Base-by-base conservation (phyloP, 2,329 filamentous ascomycete genomes). In the Trichoderma atrobrunneum region DNA sequence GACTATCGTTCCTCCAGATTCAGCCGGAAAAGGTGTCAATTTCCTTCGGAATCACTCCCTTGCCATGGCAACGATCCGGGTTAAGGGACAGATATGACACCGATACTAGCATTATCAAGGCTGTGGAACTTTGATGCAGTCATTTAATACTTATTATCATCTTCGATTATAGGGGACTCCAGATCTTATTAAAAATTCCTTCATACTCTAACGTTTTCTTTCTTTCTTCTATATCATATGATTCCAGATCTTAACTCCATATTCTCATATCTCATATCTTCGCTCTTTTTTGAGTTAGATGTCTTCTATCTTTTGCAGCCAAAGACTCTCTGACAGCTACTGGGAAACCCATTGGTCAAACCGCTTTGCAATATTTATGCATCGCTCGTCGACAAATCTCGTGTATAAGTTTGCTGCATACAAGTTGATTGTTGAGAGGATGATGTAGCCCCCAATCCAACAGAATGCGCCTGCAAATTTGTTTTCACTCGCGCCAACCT, bases 341-440 rank as follows among this genome's bases (percentile, higher is more conserved):
- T 61, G 32, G 32, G 54, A 61, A n/a, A 69, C 66, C 66, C 66
- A 69, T 34, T 61, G 66, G n/a, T 69, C 66, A 21, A 69, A 61
- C 6, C 18, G 36, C 14, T 69, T 69, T 18, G 66, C 66, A 61
- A 69, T 39, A 6, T 51, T 69, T 34, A 69, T 69, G 28, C 66
- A 69, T 61, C 66, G 66, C 36, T 69, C 66, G 66, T 69, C 66
- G 10, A 69, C 56, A 26, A 61, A 69, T 69, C 28, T 69, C 54
- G 66, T 69, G 18, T 48, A 69, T 8, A 60, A 14, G 10, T 69
- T 51, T 26, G 66, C 66, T 56, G 36, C 21, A 61, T 69, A 61
- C n/a, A 69, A 16, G 26, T 69, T 69, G 34, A 69, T 69, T 32
- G 26, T 32, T 34, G 66, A 34, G 56, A 69, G 56, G 36, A 61